Conservation (phyloP, 495 filamentous ascomycete species). For the Patellaria atrata region DNA sequence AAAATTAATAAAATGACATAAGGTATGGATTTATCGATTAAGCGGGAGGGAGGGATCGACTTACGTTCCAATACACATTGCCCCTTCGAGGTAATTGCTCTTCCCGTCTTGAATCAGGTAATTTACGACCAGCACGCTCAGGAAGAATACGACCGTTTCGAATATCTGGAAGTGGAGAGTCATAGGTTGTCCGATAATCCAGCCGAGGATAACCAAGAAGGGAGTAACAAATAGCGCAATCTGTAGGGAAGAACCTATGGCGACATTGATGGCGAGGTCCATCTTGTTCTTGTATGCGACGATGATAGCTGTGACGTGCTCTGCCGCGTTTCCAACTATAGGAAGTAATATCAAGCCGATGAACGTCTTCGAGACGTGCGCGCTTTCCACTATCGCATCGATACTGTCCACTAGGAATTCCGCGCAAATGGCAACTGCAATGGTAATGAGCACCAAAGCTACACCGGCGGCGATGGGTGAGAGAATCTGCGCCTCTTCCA, state of each 20-base stretch:
- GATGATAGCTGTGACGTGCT: constrained; percentile 89
- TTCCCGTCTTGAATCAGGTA: constrained; percentile 89
- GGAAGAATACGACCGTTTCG: constrained; percentile 86
- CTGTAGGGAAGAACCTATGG: constrained; percentile 85
- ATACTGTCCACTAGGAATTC: constrained; percentile 91
- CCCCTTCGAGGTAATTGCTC: constrained; percentile 88
- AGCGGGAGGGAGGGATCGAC: constrained; percentile 21
- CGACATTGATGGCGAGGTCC: constrained; percentile 90
- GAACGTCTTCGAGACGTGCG: constrained; percentile 86
- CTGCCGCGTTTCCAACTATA: constrained; percentile 94
- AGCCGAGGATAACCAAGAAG: constrained; percentile 79
- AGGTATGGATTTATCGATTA: too few relatives aligned
- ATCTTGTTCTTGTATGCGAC: constrained; percentile 94
- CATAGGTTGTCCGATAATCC: constrained; percentile 76
- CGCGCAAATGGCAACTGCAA: constrained; percentile 79
- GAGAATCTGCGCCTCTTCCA: constrained; percentile 43
- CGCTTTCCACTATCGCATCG: constrained; percentile 68
- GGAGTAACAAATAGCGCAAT: constrained; percentile 90
- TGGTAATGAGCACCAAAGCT: constrained; percentile 60
- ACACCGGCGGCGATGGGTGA: constrained; percentile 56
- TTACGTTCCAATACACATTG: constrained; percentile 69
- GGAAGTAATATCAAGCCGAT: constrained; percentile 91
- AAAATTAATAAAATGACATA: too few relatives aligned
- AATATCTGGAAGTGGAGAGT: constrained; percentile 84
- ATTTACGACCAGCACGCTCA: constrained; percentile 79